phyloP scores from a whole-genome alignment of 2,329 filamentous ascomycete species.

The Emmonsiellopsis sp. region DNA sequence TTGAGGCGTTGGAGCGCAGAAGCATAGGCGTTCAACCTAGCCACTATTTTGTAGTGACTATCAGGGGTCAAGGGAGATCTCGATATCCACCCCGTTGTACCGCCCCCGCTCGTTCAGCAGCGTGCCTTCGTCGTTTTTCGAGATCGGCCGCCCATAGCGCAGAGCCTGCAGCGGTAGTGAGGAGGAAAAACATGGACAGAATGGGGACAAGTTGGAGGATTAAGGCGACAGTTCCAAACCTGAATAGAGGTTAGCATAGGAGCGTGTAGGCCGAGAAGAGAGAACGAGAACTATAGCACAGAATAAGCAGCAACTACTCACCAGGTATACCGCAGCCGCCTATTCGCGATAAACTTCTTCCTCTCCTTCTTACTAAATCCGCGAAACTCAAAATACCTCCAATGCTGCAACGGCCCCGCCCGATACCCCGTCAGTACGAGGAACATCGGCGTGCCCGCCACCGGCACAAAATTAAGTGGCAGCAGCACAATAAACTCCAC shows the following conservation, averaged over 20 bases:
- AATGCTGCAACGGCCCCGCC: constrained; percentile 80
- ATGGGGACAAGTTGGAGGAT: constrained; percentile 79
- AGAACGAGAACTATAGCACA: not conserved
- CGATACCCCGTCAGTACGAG: constrained; percentile 79
- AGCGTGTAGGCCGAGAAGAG: not conserved
- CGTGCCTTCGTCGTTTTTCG: constrained; percentile 40
- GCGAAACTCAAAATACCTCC: constrained; percentile 76
- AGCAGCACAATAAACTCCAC: constrained; percentile 69
- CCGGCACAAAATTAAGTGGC: constrained; percentile 79
- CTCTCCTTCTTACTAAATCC: constrained; percentile 65
- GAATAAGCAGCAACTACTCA: constrained; percentile 21
- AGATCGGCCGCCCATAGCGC: constrained; percentile 78
- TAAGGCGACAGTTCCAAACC: constrained; percentile 77
- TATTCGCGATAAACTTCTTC: constrained; percentile 57
- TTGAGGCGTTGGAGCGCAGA: no score
- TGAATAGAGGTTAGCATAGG: constrained; percentile 16
- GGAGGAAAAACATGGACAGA: constrained; percentile 85
- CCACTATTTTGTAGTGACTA: no score
- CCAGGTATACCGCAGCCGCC: constrained; percentile 80
- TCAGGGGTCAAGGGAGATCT: constrained; percentile 19
- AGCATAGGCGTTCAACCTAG: no score
- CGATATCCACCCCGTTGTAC: constrained; percentile 23
- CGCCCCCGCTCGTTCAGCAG: constrained; percentile 1
- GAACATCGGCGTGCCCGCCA: constrained; percentile 74
- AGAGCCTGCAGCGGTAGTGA: constrained; percentile 76